phyloP scores from a whole-genome alignment of 805 yeast genomes.

The Kluyveromyces nonfermentans region DNA sequence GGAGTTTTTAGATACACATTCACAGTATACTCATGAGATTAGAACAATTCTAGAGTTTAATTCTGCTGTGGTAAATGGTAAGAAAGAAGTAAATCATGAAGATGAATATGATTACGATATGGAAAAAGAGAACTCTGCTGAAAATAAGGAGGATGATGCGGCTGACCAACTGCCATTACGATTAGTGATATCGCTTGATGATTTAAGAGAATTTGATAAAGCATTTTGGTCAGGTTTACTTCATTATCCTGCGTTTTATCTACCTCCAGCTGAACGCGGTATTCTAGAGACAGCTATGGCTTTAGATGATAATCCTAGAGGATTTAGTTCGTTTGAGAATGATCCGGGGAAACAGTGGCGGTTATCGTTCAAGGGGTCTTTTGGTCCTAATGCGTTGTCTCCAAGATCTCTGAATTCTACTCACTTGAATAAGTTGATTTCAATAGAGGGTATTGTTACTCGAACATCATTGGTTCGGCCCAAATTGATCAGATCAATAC shows the following conservation, averaged over 20 bases:
- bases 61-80: conserved; percentile 9
- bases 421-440: conserved; percentile 69
- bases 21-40: conserved; percentile 61
- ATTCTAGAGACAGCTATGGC: conserved; percentile 70
- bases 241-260: conserved; percentile 66
- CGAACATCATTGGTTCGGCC: conserved; percentile 90
- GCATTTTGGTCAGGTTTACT: conserved; percentile 71
- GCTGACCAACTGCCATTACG: conserved; percentile 32
- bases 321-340: conserved; percentile 2
- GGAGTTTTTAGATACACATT: conserved; percentile 66
- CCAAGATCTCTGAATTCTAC: conserved; percentile 80
- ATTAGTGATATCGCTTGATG: conserved; percentile 72
- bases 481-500: conserved; percentile 82
- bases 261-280: conserved; percentile 87
- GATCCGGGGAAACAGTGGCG: conserved; percentile 44
- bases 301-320: conserved; percentile 29
- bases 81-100: conserved; percentile 7
- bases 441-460: conserved; percentile 93
- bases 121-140: conserved; percentile 4
- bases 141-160: conserved; percentile 4
- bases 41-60: conserved; percentile 63
- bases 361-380: conserved; percentile 79
- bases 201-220: conserved; percentile 72
- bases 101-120: conserved; percentile 4
- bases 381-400: conserved; percentile 78